A percentile compares a stretch with the other conserved stretches of the same genome.
Evolutionary conservation across 257 asterid species (phyloP).

Genomic region (Gentiana straminea): DNA sequence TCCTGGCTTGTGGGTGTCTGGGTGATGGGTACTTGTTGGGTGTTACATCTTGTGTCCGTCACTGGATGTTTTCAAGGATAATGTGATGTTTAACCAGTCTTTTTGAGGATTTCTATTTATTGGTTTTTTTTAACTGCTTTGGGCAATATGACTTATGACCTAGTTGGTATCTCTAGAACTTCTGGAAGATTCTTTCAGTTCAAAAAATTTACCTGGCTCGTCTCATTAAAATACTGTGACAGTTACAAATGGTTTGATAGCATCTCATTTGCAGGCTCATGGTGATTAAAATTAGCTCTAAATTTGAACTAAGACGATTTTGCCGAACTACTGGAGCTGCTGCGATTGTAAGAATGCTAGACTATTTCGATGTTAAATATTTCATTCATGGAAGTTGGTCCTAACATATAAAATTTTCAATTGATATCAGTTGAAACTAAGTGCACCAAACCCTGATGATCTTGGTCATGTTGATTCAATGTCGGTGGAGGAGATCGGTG

Average conservation of each 20-base stretch:
- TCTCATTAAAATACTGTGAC: too few species aligned
- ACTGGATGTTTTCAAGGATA: too few species aligned
- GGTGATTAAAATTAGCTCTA: conserved; percentile 90
- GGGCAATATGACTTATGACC: too few species aligned
- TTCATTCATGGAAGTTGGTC: conserved; percentile 3
- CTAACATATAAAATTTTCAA: conserved; percentile 20
- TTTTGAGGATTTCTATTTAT: too few species aligned
- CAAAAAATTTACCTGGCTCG: too few species aligned
- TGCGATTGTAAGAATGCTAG: conserved; percentile 57
- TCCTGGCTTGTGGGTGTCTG: too few species aligned
- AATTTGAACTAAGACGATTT: conserved; percentile 88
- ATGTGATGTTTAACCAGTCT: too few species aligned
- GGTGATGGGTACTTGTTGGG: too few species aligned
- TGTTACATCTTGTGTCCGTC: too few species aligned
- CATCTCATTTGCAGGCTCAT: conserved; percentile 53
- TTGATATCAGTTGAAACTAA: conserved; percentile 66
- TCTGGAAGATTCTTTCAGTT: too few species aligned
- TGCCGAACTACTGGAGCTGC: conserved; percentile 93
- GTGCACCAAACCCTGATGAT: conserved; percentile 82
- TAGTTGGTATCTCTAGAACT: too few species aligned
- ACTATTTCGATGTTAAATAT: conserved; percentile 5
- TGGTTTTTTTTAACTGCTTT: too few species aligned
- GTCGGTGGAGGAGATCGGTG: conserved; percentile 98
- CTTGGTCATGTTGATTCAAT: conserved; percentile 92
- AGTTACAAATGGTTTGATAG: not conserved